phyloP scores from a whole-genome alignment of 2,329 filamentous ascomycete species.

The Aureobasidium sp. region DNA sequence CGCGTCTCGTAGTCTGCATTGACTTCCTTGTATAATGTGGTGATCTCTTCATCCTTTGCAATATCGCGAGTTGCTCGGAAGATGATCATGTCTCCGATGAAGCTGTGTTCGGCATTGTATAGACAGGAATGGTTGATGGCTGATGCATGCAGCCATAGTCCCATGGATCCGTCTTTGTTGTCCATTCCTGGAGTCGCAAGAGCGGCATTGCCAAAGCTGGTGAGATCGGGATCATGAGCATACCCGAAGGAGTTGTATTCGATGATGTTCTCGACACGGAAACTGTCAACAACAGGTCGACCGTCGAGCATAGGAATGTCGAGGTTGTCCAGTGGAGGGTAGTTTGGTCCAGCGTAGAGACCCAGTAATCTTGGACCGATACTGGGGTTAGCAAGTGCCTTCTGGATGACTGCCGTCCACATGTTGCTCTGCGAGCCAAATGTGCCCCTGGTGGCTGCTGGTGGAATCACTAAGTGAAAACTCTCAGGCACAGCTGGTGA shows the following conservation, averaged over 20 bases:
- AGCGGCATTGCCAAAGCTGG: neutral
- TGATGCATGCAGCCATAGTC: conserved; percentile 29
- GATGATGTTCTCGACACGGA: conserved; percentile 33
- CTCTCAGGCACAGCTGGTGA: conserved; percentile 14
- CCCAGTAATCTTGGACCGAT: conserved; percentile 16
- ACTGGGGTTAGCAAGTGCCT: conserved; percentile 17
- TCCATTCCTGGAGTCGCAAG: neutral
- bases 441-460: conserved; percentile 1
- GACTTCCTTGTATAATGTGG: conserved; percentile 17
- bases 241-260: conserved; percentile 25
- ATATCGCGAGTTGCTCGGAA: conserved; percentile 41
- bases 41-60: conserved; percentile 38
- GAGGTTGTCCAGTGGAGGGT: conserved; percentile 13
- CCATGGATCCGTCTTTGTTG: neutral
- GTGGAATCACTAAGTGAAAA: neutral
- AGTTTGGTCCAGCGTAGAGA: conserved; percentile 17
- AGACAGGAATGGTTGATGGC: conserved; percentile 48
- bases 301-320: neutral
- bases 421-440: conserved; percentile 16
- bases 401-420: conserved; percentile 17
- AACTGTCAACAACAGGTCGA: conserved; percentile 17
- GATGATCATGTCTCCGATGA: conserved; percentile 49
- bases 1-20: conserved; percentile 23
- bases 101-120: conserved; percentile 39
- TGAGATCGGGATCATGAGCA: neutral